These are phyloP conservation scores for Neoconidiobolus thromboides DNA, from an alignment of 371 early-diverging fungal species.

Conservation along the genomic window DNA sequence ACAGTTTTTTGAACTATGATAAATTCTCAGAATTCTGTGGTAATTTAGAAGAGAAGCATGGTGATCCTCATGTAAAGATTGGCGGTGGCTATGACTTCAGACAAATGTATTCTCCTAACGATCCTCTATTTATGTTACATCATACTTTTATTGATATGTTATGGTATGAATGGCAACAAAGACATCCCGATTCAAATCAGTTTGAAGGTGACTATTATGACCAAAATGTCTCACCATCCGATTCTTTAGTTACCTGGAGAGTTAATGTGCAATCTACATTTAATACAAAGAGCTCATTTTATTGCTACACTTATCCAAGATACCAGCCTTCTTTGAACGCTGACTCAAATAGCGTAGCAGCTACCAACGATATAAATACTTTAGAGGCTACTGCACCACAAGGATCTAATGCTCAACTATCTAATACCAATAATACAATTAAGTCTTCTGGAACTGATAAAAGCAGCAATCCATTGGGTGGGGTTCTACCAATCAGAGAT, in stretches of 20 bases:
- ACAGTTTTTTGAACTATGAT: neutral
- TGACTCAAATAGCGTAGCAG: too few species aligned
- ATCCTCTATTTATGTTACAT: conserved; percentile 1
- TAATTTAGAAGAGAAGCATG: neutral
- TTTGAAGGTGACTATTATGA: too few species aligned
- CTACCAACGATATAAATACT: too few species aligned
- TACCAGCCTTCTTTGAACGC: neutral
- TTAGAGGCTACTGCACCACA: too few species aligned
- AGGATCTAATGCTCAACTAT: too few species aligned
- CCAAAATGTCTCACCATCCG: neutral
- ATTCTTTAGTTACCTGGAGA: neutral
- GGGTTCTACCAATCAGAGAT: too few species aligned
- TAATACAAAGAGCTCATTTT: neutral
- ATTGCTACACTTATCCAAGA: neutral
- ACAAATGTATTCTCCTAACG: neutral
- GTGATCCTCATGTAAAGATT: conserved; percentile 3
- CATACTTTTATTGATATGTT: neutral
- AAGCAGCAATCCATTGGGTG: too few species aligned
- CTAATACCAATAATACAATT: too few species aligned
- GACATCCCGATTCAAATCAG: neutral
- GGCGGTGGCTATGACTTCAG: neutral
- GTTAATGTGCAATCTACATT: neutral
- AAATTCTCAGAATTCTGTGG: neutral
- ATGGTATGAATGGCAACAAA: conserved; percentile 16
- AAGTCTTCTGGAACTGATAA: too few species aligned